Percentiles rank a stretch among this genome's conserved stretches.
Evolutionary conservation across 1,284 basidiomycete species (phyloP).

Genomic region (Albatrellus sp.): DNA sequence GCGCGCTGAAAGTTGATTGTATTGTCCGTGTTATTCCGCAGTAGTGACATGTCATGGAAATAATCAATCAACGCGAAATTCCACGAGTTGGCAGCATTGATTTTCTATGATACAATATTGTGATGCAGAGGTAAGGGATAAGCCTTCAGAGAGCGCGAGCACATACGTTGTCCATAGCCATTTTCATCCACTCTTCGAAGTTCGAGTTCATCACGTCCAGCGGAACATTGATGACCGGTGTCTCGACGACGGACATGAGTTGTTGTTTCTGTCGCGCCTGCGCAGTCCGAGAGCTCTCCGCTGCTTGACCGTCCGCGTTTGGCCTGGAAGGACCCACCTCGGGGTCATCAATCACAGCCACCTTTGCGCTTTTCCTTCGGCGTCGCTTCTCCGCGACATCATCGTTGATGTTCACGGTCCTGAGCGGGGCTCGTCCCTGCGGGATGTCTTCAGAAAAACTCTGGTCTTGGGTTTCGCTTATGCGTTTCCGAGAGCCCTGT

Average conservation of each 20-base stretch:
- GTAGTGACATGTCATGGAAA: conserved; percentile 97
- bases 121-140: conserved; percentile 3
- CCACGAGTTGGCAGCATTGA: conserved; percentile 97
- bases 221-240: conserved; percentile 45
- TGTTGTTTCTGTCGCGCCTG: conserved; percentile 46
- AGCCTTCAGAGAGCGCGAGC: neutral
- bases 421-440: conserved; percentile 31
- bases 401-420: conserved; percentile 63
- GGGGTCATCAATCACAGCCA: conserved; percentile 30
- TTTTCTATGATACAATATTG: conserved; percentile 63
- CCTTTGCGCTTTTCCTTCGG: conserved; percentile 60
- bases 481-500: conserved; percentile 37
- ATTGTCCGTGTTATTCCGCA: conserved; percentile 84
- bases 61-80: conserved; percentile 98
- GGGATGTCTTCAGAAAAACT: conserved; percentile 33
- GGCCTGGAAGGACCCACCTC: conserved; percentile 37
- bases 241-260: conserved; percentile 47
- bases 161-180: conserved; percentile 95
- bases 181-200: conserved; percentile 99
- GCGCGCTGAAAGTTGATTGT: conserved; percentile 99
- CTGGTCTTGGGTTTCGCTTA: conserved; percentile 45
- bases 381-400: conserved; percentile 69
- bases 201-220: conserved; percentile 80
- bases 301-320: neutral
- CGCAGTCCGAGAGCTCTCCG: conserved; percentile 26